Evolutionary conservation across 371 early-diverging fungal species (phyloP), one percentile per base, ranked within the genome.

Genomic region (Rhizopus stolonifer): DNA sequence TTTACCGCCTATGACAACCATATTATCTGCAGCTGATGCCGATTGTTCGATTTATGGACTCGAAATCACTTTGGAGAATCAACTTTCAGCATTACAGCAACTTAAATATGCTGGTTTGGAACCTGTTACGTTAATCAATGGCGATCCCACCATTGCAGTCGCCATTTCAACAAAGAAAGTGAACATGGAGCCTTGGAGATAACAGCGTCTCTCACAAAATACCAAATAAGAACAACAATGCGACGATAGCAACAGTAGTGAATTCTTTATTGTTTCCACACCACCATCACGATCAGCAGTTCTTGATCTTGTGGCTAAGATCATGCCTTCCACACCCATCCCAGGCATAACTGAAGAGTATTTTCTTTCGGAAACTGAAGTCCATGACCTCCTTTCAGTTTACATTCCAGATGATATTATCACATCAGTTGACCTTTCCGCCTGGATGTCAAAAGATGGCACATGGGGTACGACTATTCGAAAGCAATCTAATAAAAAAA

Each of bases 391-490:
- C 52, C 38, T 52, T 58, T 58, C 52, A 49, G 55, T 40, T 46
- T 40, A 40, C 18, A 49, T 57, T 45, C 57, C 57, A 50, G 60
- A 60, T 40, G 46, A 54, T 40, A 50, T 46, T 51, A 54, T 54
- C 60, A 54, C 60, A 32, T 49, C 54, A 46, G 60, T 49, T 54
- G 47, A 46, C 46, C 55, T 54, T 54, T 60, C 47, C 51, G 17
- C 39, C 42, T 60, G 55, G 54, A 54, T 60, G 60, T 49, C 60
- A 46, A 60, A 60, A 56, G 49, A 52, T 61, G 61, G 56, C 36
- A n/a, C 52, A 47, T 61, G 61, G 61, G 56, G 53, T 49, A 48
- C 45, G 50, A 26, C 56, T 49, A 61, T 49, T 53, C 56, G 56
- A 49, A 61, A 52, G 49, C 52, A 61, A 56, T 47, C 39, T 15